Percentiles rank a stretch among this genome's conserved stretches.
Evolutionary conservation across 805 yeast genomes (phyloP).

Genomic region (Candida taoyuanica): DNA sequence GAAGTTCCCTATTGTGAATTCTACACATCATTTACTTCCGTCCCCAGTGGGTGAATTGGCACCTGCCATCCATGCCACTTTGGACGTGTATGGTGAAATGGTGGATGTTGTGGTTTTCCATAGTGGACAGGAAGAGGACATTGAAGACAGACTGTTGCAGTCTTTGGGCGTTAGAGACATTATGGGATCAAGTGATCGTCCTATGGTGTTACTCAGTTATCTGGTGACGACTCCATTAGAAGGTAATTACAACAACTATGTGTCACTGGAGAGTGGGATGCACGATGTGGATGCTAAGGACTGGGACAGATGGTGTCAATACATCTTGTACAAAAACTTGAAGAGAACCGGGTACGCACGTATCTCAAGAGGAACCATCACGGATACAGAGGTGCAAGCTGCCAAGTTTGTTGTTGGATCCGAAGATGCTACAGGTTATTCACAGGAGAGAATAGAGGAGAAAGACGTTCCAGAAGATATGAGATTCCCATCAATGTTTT

Average conservation of each 20-base stretch:
- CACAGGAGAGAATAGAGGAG: constrained; percentile 54
- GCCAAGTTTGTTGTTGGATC: constrained; percentile 63
- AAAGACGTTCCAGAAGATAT: constrained; percentile 51
- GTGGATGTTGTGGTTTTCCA: constrained; percentile 97
- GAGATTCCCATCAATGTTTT: constrained; percentile 73
- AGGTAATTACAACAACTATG: constrained; percentile 92
- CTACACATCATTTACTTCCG: constrained; percentile 88
- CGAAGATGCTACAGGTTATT: constrained; percentile 37
- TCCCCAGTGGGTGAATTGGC: constrained; percentile 98
- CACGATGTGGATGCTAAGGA: constrained; percentile 90
- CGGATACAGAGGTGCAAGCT: constrained; percentile 94
- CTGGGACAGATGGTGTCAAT: constrained; percentile 99
- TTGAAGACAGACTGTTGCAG: constrained; percentile 86
- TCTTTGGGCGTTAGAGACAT: constrained; percentile 68
- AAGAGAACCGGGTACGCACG: constrained; percentile 92
- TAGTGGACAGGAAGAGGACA: constrained; percentile 97
- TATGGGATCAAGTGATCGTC: constrained; percentile 79
- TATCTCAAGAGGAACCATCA: constrained; percentile 85
- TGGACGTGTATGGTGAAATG: constrained; percentile 80
- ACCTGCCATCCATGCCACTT: constrained; percentile 95
- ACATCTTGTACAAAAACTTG: constrained; percentile 81
- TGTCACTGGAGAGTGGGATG: constrained; percentile 79
- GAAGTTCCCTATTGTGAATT: constrained; percentile 87
- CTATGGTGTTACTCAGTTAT: constrained; percentile 84
- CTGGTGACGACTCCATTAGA: constrained; percentile 81